phyloP scores from a whole-genome alignment of 768 basidiomycete genomes.

The Crassisporium funariophilum region DNA sequence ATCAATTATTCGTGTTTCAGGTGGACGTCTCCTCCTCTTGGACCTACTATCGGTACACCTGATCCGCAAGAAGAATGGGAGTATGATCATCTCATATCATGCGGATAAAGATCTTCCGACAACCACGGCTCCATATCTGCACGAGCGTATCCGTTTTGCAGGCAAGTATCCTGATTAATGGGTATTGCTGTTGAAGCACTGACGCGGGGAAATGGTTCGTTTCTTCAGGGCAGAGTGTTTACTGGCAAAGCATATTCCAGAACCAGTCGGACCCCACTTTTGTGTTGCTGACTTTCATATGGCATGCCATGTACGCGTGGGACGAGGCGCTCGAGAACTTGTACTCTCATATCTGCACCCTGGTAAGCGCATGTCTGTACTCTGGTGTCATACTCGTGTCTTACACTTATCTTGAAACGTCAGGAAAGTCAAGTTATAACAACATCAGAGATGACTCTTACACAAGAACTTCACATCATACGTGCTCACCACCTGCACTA shows the following conservation, averaged over 20 bases:
- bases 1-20: conserved; percentile 14
- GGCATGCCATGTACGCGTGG: conserved; percentile 66
- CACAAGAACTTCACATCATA: conserved; percentile 54
- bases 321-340: conserved; percentile 58
- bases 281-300: conserved; percentile 51
- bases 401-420: too few species aligned
- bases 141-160: conserved; percentile 48
- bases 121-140: conserved; percentile 42
- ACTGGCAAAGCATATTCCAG: conserved; percentile 46
- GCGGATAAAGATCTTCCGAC: conserved; percentile 34
- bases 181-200: background rate
- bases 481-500: conserved; percentile 61
- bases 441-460: conserved; percentile 34
- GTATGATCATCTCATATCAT: conserved; percentile 52
- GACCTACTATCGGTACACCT: conserved; percentile 52
- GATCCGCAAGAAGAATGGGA: conserved; percentile 41
- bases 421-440: conserved; percentile 20
- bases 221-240: conserved; percentile 42
- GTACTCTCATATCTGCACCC: conserved; percentile 48
- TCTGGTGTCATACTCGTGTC: background rate
- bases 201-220: background rate
- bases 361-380: conserved; percentile 36
- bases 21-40: conserved; percentile 37
- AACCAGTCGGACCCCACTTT: conserved; percentile 56
- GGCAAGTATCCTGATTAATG: conserved; percentile 25